Percentiles rank a stretch among this genome's conserved stretches.
Evolutionary conservation across 1,139 yeast genomes (phyloP).

Genomic region (Nadsonia commutata): DNA sequence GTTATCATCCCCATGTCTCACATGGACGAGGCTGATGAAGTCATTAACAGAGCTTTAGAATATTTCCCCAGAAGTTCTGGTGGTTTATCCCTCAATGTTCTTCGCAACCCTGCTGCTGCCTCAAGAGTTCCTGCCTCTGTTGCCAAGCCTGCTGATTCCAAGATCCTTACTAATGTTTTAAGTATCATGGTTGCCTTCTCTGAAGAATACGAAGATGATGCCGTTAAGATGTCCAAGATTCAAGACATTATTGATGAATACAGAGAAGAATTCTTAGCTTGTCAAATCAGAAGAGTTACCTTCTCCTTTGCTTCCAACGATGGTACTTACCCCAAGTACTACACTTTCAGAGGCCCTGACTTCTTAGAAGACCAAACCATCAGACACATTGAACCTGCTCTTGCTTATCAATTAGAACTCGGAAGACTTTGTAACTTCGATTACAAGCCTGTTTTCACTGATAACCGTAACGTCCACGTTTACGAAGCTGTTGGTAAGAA

Average conservation of each 20-base stretch:
- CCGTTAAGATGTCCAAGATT: constrained; percentile 48
- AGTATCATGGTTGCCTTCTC: constrained; percentile 62
- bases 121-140: constrained; percentile 19
- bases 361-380: constrained; percentile 67
- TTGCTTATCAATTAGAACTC: constrained; percentile 92
- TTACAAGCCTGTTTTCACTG: constrained; percentile 89
- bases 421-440: constrained; percentile 89
- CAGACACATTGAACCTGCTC: constrained; percentile 96
- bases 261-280: constrained; percentile 51
- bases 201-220: constrained; percentile 63
- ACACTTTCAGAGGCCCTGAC: constrained; percentile 83
- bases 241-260: constrained; percentile 52
- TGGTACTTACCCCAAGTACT: constrained; percentile 88
- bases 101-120: constrained; percentile 18
- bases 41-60: constrained; percentile 62
- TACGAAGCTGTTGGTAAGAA: constrained; percentile 94
- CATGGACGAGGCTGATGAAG: constrained; percentile 80
- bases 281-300: constrained; percentile 80
- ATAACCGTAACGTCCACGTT: constrained; percentile 93
- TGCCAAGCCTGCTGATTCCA: constrained; percentile 16
- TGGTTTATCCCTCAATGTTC: constrained; percentile 17
- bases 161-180: constrained; percentile 54
- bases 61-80: constrained; percentile 35
- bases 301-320: constrained; percentile 72
- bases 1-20: constrained; percentile 70